Evolutionary conservation across 75 land plant genomes (phyloP).

Genomic region (Picea sitchensis): DNA sequence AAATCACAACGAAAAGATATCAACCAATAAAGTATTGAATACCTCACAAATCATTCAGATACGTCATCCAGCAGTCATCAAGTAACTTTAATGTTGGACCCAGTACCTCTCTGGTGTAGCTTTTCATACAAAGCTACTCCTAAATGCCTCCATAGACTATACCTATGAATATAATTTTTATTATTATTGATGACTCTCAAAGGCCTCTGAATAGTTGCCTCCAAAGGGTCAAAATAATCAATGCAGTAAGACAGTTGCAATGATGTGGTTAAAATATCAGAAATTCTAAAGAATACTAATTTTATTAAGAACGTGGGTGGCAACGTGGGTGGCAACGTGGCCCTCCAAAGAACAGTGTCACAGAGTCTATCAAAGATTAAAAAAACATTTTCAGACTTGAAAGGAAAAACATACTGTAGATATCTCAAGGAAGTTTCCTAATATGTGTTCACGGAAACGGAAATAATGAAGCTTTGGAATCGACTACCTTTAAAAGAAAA

Average conservation of each 20-base stretch:
- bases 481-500: too few relatives aligned
- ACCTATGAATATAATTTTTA: neutral
- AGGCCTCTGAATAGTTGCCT: neutral
- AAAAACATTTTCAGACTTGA: too few relatives aligned
- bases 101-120: neutral
- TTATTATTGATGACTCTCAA: neutral
- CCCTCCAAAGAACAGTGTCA: neutral
- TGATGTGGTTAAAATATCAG: neutral
- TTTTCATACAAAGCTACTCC: neutral
- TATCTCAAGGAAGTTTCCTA: too few relatives aligned
- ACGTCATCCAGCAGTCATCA: too few relatives aligned
- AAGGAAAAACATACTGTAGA: too few relatives aligned
- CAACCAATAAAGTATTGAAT: too few relatives aligned
- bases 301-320: neutral
- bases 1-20: neutral
- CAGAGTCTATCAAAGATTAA: too few relatives aligned
- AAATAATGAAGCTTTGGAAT: too few relatives aligned
- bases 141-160: neutral
- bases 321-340: neutral
- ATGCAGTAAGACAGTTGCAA: neutral
- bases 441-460: too few relatives aligned
- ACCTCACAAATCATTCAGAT: too few relatives aligned
- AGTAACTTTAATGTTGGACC: too few relatives aligned
- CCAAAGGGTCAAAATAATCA: neutral
- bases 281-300: neutral